A percentile compares a stretch with the other conserved stretches of the same genome.
These are phyloP conservation scores for Tricholoma matsutake DNA, from an alignment of 768 basidiomycete species.

Conservation along the genomic window DNA sequence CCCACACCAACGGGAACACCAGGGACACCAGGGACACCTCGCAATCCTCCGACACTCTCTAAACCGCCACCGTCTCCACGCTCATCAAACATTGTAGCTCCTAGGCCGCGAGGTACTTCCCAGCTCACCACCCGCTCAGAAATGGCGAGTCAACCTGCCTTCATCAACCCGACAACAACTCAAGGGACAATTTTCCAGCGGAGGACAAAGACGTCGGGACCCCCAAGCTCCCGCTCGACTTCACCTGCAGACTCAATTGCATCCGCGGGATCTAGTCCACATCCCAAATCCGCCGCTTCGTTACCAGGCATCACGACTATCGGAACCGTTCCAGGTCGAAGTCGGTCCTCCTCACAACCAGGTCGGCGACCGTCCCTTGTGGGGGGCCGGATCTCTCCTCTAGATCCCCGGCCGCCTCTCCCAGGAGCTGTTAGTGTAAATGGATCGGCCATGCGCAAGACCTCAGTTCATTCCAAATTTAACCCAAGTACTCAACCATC, in stretches of 20 bases:
- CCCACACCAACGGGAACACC: constrained; percentile 53
- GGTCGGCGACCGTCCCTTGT: constrained; percentile 63
- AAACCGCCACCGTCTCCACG: constrained; percentile 43
- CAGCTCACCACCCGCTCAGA: constrained; percentile 41
- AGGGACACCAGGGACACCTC: constrained; percentile 29
- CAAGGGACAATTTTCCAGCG: constrained; percentile 71
- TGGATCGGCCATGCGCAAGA: constrained; percentile 48
- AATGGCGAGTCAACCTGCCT: constrained; percentile 28
- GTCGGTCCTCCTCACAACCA: constrained; percentile 75
- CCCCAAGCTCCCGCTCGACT: constrained; percentile 51
- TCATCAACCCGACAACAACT: constrained; percentile 58
- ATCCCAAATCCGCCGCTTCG: constrained; percentile 32
- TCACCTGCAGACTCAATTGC: constrained; percentile 48
- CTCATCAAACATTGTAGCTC: constrained; percentile 36
- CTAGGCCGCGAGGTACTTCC: constrained; percentile 60
- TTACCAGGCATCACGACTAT: constrained; percentile 38
- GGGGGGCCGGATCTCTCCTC: constrained; percentile 49
- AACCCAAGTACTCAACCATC: constrained; percentile 47
- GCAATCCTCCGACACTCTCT: constrained; percentile 14
- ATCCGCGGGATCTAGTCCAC: constrained; percentile 39
- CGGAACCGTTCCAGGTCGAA: constrained; percentile 41
- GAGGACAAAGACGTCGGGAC: constrained; percentile 61
- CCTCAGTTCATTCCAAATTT: constrained; percentile 59
- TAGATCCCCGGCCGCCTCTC: constrained; percentile 52
- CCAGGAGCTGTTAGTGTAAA: constrained; percentile 38